Evolutionary conservation across 208 protist genomes (phyloP), one percentile per base, ranked within the genome.

Genomic region (Trypanosoma mega): DNA sequence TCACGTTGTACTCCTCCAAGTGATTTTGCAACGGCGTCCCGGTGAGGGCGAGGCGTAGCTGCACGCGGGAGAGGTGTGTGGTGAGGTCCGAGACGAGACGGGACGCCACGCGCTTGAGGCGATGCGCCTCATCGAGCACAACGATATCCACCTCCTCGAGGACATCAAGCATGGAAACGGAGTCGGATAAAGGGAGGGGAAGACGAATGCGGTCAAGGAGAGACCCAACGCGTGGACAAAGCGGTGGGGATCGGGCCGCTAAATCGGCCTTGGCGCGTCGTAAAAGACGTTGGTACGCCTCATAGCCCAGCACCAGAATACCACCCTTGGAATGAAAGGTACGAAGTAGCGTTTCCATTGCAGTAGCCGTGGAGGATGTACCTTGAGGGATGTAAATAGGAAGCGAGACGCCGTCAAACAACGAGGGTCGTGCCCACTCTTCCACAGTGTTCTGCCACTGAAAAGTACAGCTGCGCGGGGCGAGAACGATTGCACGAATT

Each of bases 11-110:
- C 65, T 94, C 85, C 36, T 82, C 76, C 9, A 97, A 61, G 60
- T 96, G 81, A 46, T 96, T 96, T 63, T 96, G 90, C 26, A 96
- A 67, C 21, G 90, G 90, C 9, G 90, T 96, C 18, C 92, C 92
- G 3, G 92, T 97, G 5, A 97, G 77, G 0, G 88, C 85, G 9
- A 97, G 34, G 11, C 92, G 85, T 43, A 94, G 68, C 61, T 85
- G 88, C 33, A 88, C 68, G 27, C 60, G 37, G 24, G 64, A 68
- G 16, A 88, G 46, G 63, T 89, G 75, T 41, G 74, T 43, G 27
- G 54, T 50, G 12, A 96, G 66, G 5, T 50, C 60, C 14, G 41
- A 59, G 21, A 90, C 75, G 20, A 93, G 68, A 27, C 64, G 68
- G 12, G 82, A 88, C 18, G 63, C 72, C 24, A 34, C 54, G 3